Base-by-base conservation (phyloP, 1,284 basidiomycete species). In the Rhodotorula sp. region DNA sequence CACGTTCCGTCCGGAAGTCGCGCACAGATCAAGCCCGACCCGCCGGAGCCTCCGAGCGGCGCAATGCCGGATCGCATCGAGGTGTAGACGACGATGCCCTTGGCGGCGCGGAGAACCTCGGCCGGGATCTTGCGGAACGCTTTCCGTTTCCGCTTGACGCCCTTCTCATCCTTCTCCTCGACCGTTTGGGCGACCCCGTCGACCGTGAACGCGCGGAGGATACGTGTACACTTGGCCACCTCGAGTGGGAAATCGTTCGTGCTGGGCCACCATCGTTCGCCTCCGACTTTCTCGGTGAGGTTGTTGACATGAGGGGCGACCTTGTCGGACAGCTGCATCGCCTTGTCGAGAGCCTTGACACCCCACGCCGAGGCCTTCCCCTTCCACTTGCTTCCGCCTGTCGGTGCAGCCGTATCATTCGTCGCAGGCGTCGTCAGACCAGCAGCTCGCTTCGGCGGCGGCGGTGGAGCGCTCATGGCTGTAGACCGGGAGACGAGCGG, bases 51-150 rank as follows among this genome's bases (percentile, higher is more conserved):
- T 17, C 84, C 84, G 20, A 86, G 80, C 0, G 84, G 84, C 0
- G 84, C 83, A 10, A 85, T 79, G 0, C 83, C 85, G 20, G 51
- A 64, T n/a, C 67, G 48, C 18, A 62, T 30, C 26, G 54, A 58
- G 8, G 66, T 56, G 18, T 67, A 67, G 37, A 67, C 17, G 14
- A 12, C 77, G n/a, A 84, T 48, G 1, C 72, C 75, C 60, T 73
- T 68, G 7, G 84, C 83, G 6, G 81, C 71, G 29, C 78, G 76
- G 49, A 85, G 82, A n/a, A 85, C 81, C 18, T 77, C 62, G 0
- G 84, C 82, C 0, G 84, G 84, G 65, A 85, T 84, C 77, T 85
- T 85, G 54, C 83, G 72, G 29, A 84, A 81, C 64, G 83, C 83
- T 60, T 75, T 72, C 45, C 80, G 79, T 60, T 80, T 80, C 71